These are phyloP conservation scores for Ophiostoma pallidulum DNA, from an alignment of 2,329 filamentous ascomycete species.

Conservation along the genomic window DNA sequence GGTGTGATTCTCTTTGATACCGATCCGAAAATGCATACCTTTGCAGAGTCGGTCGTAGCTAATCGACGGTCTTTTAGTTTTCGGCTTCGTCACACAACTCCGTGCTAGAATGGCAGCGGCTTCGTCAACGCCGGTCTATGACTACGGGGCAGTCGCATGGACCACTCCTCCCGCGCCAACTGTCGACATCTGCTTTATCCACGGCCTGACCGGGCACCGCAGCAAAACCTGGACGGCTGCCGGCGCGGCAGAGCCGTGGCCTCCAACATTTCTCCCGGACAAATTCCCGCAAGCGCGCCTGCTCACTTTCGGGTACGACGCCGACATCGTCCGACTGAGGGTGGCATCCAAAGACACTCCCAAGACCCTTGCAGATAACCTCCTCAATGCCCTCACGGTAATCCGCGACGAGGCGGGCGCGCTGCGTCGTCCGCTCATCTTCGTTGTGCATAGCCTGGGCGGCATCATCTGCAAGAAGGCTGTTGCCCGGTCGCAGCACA, in stretches of 20 bases:
- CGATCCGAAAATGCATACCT: too few relatives aligned
- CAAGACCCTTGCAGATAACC: neutral
- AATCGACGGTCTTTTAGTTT: too few relatives aligned
- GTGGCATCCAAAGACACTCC: neutral
- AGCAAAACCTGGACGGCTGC: slow-evolving; percentile 29
- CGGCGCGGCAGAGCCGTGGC: slow-evolving; percentile 25
- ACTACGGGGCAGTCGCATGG: slow-evolving; percentile 14
- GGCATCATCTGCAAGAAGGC: slow-evolving; percentile 14
- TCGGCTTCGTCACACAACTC: too few relatives aligned
- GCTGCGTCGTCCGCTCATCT: slow-evolving; percentile 22
- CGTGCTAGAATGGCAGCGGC: too few relatives aligned
- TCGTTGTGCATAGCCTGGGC: slow-evolving; percentile 23
- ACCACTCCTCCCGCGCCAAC: slow-evolving; percentile 13
- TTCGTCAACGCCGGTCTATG: neutral
- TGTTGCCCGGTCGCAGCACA: neutral
- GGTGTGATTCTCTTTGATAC: too few relatives aligned
- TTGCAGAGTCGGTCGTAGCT: too few relatives aligned
- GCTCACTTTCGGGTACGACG: slow-evolving; percentile 32
- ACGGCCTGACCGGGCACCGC: slow-evolving; percentile 31
- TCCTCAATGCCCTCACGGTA: neutral
- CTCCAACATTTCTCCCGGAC: slow-evolving; percentile 23
- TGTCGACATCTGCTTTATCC: slow-evolving; percentile 29
- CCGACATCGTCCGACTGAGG: slow-evolving; percentile 17
- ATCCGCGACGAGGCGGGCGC: neutral
- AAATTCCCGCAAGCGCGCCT: slow-evolving; percentile 25